Conservation (phyloP, 768 basidiomycete genomes). For the Dacryopinax spathularia region DNA sequence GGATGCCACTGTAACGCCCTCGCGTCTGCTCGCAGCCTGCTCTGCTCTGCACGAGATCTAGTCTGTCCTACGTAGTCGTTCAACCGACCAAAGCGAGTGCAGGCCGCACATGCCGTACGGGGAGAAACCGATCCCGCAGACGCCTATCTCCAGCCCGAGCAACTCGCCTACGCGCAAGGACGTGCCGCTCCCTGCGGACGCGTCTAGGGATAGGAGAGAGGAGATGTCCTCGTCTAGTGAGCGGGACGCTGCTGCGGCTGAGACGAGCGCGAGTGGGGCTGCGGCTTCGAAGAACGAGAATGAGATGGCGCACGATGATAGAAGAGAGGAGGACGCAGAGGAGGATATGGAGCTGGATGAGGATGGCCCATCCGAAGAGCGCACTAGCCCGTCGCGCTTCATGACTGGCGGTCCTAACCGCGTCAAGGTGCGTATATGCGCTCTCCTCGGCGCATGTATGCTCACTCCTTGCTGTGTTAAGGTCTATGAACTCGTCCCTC, state of each 20-base stretch:
- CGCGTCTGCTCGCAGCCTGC: too few relatives aligned
- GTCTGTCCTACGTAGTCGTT: too few relatives aligned
- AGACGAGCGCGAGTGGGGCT: not conserved
- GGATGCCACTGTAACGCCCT: too few relatives aligned
- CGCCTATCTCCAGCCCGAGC: not conserved
- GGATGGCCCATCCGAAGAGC: not conserved
- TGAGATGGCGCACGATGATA: not conserved
- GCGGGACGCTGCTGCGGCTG: not conserved
- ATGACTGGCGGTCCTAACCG: slow-evolving; percentile 34
- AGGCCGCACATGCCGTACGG: not conserved
- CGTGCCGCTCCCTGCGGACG: not conserved
- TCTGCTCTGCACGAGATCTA: too few relatives aligned
- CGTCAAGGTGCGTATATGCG: slow-evolving; percentile 49
- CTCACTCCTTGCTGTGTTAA: slow-evolving; percentile 23
- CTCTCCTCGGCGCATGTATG: slow-evolving; percentile 15
- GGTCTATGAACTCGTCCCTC: slow-evolving; percentile 88
- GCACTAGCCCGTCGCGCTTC: not conserved
- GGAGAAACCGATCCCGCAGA: slow-evolving; percentile 1
- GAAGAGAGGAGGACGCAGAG: not conserved
- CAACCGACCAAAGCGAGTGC: too few relatives aligned
- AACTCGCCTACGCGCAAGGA: not conserved
- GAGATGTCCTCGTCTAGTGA: not conserved
- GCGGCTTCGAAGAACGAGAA: not conserved
- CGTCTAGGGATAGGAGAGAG: not conserved
- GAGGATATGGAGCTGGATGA: slow-evolving; percentile 1